Conservation (phyloP, 805 yeast species). For the Schwanniomyces pseudopolymorphus region DNA sequence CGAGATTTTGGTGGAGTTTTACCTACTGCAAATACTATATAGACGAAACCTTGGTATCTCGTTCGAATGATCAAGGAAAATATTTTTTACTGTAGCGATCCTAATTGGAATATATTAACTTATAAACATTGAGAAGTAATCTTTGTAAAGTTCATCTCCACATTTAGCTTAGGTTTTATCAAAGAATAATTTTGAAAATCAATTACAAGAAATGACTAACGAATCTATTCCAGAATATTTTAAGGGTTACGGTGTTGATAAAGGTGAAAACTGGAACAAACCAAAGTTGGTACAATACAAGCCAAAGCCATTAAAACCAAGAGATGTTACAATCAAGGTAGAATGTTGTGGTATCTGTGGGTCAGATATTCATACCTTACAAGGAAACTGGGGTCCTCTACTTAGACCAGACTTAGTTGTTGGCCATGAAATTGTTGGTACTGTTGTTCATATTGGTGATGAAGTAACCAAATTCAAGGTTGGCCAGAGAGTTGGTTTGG, state of each 20-base stretch:
- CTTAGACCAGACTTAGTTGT: slow-evolving; percentile 38
- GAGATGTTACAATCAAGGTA: slow-evolving; percentile 56
- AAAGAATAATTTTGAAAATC: neutral
- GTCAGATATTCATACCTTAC: slow-evolving; percentile 55
- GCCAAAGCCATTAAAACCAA: slow-evolving; percentile 24
- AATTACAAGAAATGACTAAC: too few species aligned
- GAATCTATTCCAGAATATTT: slow-evolving; percentile 22
- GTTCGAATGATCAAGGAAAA: neutral
- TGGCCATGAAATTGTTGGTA: slow-evolving; percentile 71
- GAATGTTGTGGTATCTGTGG: slow-evolving; percentile 69
- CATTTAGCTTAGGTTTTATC: neutral
- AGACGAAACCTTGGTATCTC: neutral
- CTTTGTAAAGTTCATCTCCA: too few species aligned
- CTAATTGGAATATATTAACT: neutral
- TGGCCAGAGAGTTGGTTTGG: slow-evolving; percentile 81
- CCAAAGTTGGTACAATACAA: slow-evolving; percentile 30
- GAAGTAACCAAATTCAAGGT: slow-evolving; percentile 50
- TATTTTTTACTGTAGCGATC: neutral
- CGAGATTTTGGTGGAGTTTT: too few species aligned
- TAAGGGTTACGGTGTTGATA: slow-evolving; percentile 34
- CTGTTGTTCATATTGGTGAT: slow-evolving; percentile 58
- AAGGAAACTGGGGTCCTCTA: slow-evolving; percentile 52
- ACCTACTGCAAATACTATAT: neutral
- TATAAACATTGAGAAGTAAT: neutral
- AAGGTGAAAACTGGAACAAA: slow-evolving; percentile 29